Percentiles rank a stretch among this genome's conserved stretches.
phyloP scores from a whole-genome alignment of 495 filamentous ascomycete species.

The Aspergillus leporis region DNA sequence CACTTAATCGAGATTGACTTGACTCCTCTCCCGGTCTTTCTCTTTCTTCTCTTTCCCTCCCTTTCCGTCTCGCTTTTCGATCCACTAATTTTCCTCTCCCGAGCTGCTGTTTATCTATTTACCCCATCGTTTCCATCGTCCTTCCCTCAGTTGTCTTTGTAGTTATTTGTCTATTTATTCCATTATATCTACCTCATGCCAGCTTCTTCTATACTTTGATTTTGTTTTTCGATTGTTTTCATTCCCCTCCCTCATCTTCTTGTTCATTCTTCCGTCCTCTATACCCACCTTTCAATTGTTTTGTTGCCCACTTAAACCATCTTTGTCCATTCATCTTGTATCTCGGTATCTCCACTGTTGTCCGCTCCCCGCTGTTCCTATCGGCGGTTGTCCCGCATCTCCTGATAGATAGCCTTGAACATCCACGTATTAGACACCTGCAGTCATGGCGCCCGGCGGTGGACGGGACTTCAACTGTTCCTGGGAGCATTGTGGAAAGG shows the following conservation, averaged over 20 bases:
- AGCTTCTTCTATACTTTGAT: neutral
- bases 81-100: slow-evolving; percentile 12
- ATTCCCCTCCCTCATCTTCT: neutral
- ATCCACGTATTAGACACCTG: slow-evolving; percentile 14
- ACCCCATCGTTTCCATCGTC: slow-evolving; percentile 8
- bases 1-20: slow-evolving; percentile 10
- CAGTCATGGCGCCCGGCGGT: slow-evolving; percentile 45
- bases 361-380: slow-evolving; percentile 16
- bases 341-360: slow-evolving; percentile 10
- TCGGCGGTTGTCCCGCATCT: slow-evolving; percentile 15
- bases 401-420: slow-evolving; percentile 2
- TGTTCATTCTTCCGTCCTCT: neutral
- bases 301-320: slow-evolving; percentile 3
- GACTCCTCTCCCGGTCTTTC: slow-evolving; percentile 13
- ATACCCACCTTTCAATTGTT: slow-evolving; percentile 1
- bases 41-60: slow-evolving; percentile 18
- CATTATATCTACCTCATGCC: neutral
- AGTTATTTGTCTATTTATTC: neutral
- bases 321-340: slow-evolving; percentile 6
- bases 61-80: slow-evolving; percentile 18
- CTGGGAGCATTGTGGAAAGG: slow-evolving; percentile 50
- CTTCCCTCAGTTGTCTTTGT: neutral
- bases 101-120: slow-evolving; percentile 8
- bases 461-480: slow-evolving; percentile 50
- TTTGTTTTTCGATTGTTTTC: neutral